Evolutionary conservation across 768 basidiomycete species (phyloP), one percentile per base, ranked within the genome.

Genomic region (Hygrocybe punicea): DNA sequence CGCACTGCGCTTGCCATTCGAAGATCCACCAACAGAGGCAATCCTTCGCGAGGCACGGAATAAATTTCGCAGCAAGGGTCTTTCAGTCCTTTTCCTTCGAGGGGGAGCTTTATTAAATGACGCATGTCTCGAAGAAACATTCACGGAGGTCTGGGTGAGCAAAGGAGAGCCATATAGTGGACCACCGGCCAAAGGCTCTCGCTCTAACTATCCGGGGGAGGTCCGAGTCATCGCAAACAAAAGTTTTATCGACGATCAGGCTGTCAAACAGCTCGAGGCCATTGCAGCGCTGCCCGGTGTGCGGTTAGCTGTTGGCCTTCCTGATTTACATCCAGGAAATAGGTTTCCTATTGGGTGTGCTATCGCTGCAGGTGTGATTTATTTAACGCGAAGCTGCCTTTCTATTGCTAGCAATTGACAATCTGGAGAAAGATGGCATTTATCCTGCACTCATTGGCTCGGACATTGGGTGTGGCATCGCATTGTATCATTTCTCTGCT

Each of bases 401-500:
- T 21, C 47, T 33, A 13, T 5, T 5, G 25, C 24, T 9, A 21
- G 21, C 16, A 11, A 50, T 17, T 70, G 16, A 63, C 72, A 50
- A 68, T 60, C 69, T 16, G 16, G 13, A 13, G n/a, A 17, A 11
- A 52, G 68, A 75, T 33, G 74, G 72, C 17, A 63, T 76, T 42
- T 76, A 73, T 52, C 74, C 76, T 25, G 72, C 75, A 14, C 64
- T 76, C 36, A 74, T 77, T 36, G 73, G 73, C 24, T 71, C 69
- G 2, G 75, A 76, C 56, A 69, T 74, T 37, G 74, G 74, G 9
- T 77, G 74, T 59, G 75, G 71, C 25, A 74, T 75, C 35, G 70
- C 70, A 1, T 53, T 77, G 6, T 76, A 74, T 57, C 65, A 66
- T 42, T 49, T 74, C 13, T 67, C 67, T 21, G 24, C 67, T 6